A percentile compares a stretch with the other conserved stretches of the same genome.
These are phyloP conservation scores for Cicer arietinum DNA, from an alignment of 306 rosid genomes.

Conservation along the genomic window DNA sequence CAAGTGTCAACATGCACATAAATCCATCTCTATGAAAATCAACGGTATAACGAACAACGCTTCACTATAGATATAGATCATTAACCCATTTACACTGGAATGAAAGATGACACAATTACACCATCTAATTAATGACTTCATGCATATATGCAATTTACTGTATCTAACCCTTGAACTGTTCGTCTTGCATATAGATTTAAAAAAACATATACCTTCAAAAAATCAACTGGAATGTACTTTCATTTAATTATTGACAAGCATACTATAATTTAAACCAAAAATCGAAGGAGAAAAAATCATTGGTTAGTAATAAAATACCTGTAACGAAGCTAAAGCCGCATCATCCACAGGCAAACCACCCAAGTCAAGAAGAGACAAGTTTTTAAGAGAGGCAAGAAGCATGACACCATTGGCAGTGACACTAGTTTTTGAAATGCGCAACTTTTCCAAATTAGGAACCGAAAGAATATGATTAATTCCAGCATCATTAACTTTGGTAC, in stretches of 20 bases:
- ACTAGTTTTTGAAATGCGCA: conserved; percentile 71
- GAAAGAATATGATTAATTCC: conserved; percentile 72
- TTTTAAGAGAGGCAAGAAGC: conserved; percentile 68
- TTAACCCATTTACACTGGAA: conserved; percentile 5
- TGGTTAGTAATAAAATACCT: conserved; percentile 48
- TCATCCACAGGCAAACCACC: conserved; percentile 94
- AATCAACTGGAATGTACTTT: conserved; percentile 11
- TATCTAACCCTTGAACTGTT: not conserved
- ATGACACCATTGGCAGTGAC: conserved; percentile 67
- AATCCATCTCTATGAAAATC: not conserved
- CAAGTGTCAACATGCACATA: not conserved
- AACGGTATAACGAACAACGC: not conserved
- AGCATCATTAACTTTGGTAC: conserved; percentile 76
- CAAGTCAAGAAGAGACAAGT: conserved; percentile 73
- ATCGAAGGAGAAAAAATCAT: not conserved
- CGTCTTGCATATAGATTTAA: conserved; percentile 24
- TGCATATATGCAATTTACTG: not conserved
- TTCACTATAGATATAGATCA: not conserved
- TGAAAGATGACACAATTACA: conserved; percentile 7
- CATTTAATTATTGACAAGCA: not conserved
- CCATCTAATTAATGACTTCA: not conserved
- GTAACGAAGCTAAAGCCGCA: conserved; percentile 60
- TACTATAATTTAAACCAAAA: not conserved
- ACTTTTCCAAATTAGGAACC: conserved; percentile 63
- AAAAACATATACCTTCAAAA: not conserved